A percentile compares a stretch with the other conserved stretches of the same genome.
Conservation (phyloP, 2,329 filamentous ascomycete species). For the Pseudogymnoascus sp. region DNA sequence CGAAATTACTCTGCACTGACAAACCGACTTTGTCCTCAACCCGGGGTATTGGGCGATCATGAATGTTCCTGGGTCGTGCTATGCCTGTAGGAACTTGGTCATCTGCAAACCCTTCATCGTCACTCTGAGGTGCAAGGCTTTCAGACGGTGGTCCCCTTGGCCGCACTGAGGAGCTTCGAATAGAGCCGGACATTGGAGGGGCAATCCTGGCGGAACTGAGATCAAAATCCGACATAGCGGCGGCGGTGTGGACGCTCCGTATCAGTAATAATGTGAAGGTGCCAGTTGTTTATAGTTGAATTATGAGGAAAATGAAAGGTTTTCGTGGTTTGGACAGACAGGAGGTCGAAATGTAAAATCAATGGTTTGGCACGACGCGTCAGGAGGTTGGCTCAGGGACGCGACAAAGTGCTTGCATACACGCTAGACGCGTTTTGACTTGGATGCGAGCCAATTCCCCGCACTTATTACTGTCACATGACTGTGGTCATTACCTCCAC, state of each 20-base stretch:
- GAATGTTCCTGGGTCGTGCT: constrained; percentile 36
- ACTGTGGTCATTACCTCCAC: background rate
- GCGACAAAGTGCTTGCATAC: constrained; percentile 7
- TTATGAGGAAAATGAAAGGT: constrained; percentile 10
- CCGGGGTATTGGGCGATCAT: constrained; percentile 50
- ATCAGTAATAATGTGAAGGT: constrained; percentile 21
- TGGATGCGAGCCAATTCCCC: background rate
- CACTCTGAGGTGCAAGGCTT: constrained; percentile 50
- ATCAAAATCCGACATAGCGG: constrained; percentile 48
- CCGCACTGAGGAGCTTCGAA: constrained; percentile 25
- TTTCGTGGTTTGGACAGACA: constrained; percentile 14
- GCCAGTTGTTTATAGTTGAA: constrained; percentile 13
- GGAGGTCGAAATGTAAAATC: constrained; percentile 15
- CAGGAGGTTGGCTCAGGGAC: background rate
- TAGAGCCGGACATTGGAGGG: constrained; percentile 31
- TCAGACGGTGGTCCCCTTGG: constrained; percentile 48
- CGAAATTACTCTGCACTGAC: constrained; percentile 67
- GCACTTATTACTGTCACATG: background rate
- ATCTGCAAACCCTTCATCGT: constrained; percentile 57
- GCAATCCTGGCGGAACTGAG: constrained; percentile 40
- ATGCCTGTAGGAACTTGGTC: constrained; percentile 50
- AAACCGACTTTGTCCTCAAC: constrained; percentile 72
- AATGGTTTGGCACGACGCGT: constrained; percentile 9
- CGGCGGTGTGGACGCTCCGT: constrained; percentile 37
- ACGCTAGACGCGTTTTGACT: constrained; percentile 6